Conservation (phyloP, 2,329 filamentous ascomycete genomes). For the Stromatinia cepivora region DNA sequence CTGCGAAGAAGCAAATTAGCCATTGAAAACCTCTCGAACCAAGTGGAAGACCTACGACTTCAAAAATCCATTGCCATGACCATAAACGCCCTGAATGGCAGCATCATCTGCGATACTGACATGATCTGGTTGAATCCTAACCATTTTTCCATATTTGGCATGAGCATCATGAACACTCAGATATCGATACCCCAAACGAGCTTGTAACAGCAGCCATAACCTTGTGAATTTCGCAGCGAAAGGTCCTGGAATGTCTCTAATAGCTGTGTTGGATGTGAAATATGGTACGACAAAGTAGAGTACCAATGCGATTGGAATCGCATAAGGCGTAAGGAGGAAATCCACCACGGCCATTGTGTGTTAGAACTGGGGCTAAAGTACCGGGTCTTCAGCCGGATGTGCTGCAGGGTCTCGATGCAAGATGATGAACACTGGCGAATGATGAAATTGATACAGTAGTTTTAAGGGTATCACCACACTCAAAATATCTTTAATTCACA, state of each 20-base stretch:
- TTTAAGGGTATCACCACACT: background rate
- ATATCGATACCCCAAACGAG: slow-evolving; percentile 66
- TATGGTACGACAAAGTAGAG: slow-evolving; percentile 42
- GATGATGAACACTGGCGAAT: background rate
- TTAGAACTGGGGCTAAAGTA: background rate
- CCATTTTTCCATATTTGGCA: slow-evolving; percentile 70
- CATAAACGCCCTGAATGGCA: slow-evolving; percentile 77
- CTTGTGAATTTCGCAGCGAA: slow-evolving; percentile 67
- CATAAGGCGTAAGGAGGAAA: slow-evolving; percentile 49
- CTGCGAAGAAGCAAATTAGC: slow-evolving; percentile 46
- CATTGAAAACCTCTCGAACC: background rate
- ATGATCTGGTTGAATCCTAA: slow-evolving; percentile 82
- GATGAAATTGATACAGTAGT: background rate
- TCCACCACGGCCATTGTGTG: slow-evolving; percentile 41
- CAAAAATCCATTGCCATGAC: slow-evolving; percentile 73
- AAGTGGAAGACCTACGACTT: slow-evolving; percentile 54
- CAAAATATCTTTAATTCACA: background rate
- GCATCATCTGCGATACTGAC: slow-evolving; percentile 76
- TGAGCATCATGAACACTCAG: slow-evolving; percentile 68
- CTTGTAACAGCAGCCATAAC: slow-evolving; percentile 72
- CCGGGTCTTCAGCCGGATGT: background rate
- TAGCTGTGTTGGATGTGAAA: slow-evolving; percentile 36
- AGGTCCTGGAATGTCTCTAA: slow-evolving; percentile 50
- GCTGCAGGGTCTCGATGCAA: background rate
- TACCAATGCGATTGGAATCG: slow-evolving; percentile 48